A percentile compares a stretch with the other conserved stretches of the same genome.
Evolutionary conservation across 805 yeast species (phyloP).

Genomic region (Wickerhamomyces mucosus): DNA sequence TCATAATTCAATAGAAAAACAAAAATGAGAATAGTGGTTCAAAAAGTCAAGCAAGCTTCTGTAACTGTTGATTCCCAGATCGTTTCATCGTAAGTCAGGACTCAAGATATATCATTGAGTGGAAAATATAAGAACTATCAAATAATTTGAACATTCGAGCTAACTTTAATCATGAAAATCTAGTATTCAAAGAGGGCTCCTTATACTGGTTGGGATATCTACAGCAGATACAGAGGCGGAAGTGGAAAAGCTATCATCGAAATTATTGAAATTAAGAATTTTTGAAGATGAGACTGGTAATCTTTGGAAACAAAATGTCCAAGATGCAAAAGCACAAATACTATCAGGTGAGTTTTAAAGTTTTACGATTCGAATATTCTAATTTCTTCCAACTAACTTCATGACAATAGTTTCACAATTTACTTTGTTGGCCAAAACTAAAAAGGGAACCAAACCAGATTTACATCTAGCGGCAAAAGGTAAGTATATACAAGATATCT

Average conservation of each 20-base stretch:
- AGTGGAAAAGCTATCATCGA: constrained; percentile 56
- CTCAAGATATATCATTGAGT: background rate
- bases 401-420: constrained; percentile 77
- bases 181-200: constrained; percentile 58
- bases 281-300: constrained; percentile 67
- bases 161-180: too few species aligned
- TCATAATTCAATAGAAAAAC: too few species aligned
- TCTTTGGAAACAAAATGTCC: constrained; percentile 69
- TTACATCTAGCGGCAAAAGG: constrained; percentile 91
- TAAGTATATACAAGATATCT: too few species aligned
- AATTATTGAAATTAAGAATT: constrained; percentile 53
- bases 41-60: constrained; percentile 80
- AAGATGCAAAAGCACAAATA: constrained; percentile 58
- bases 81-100: constrained; percentile 45
- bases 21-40: constrained; percentile 83
- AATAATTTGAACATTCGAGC: too few species aligned
- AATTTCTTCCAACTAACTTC: too few species aligned
- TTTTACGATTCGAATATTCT: too few species aligned
- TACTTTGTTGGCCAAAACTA: constrained; percentile 76
- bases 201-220: constrained; percentile 79
- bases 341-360: constrained; percentile 38
- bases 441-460: constrained; percentile 92
- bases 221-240: constrained; percentile 71
- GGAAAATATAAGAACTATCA: too few species aligned
- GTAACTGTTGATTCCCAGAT: constrained; percentile 70